phyloP scores from a whole-genome alignment of 2,329 filamentous ascomycete genomes.

The Aspergillus unguis region DNA sequence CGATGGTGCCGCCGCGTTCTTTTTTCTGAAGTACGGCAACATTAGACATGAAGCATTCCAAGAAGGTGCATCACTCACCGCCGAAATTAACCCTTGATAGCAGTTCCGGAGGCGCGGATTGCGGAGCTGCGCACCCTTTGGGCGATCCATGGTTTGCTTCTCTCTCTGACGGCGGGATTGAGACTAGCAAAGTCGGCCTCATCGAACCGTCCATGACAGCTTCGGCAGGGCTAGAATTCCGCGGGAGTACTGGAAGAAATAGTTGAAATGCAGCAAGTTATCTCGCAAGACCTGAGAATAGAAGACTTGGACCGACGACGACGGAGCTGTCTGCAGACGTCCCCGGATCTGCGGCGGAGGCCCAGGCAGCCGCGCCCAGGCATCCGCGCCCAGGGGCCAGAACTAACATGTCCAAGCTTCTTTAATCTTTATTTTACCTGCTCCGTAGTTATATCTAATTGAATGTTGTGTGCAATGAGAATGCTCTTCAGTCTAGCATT shows the following conservation, averaged over 20 bases:
- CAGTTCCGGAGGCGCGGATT: slow-evolving; percentile 10
- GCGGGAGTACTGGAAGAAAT: too few relatives aligned
- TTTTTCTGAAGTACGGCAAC: slow-evolving; percentile 10
- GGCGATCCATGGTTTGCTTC: slow-evolving; percentile 25
- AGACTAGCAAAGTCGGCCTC: slow-evolving; percentile 1
- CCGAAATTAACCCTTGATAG: slow-evolving; percentile 17
- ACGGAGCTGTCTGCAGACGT: neutral
- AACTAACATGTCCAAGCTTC: too few relatives aligned
- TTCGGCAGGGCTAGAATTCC: too few relatives aligned
- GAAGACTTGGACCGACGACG: neutral
- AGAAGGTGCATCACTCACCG: slow-evolving; percentile 4
- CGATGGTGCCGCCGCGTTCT: slow-evolving; percentile 19
- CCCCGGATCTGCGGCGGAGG: neutral
- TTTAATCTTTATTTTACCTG: too few relatives aligned
- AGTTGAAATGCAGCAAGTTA: too few relatives aligned
- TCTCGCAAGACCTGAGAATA: neutral
- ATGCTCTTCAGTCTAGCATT: too few relatives aligned
- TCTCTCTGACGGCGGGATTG: neutral
- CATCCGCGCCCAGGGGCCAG: neutral
- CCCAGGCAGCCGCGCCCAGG: neutral
- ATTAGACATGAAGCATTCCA: slow-evolving; percentile 16
- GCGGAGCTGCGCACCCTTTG: slow-evolving; percentile 14
- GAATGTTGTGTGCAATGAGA: too few relatives aligned
- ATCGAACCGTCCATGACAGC: slow-evolving; percentile 10
- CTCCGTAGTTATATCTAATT: too few relatives aligned